Evolutionary conservation across 208 protist genomes (phyloP).

Genomic region (Blechomonas ayalai): DNA sequence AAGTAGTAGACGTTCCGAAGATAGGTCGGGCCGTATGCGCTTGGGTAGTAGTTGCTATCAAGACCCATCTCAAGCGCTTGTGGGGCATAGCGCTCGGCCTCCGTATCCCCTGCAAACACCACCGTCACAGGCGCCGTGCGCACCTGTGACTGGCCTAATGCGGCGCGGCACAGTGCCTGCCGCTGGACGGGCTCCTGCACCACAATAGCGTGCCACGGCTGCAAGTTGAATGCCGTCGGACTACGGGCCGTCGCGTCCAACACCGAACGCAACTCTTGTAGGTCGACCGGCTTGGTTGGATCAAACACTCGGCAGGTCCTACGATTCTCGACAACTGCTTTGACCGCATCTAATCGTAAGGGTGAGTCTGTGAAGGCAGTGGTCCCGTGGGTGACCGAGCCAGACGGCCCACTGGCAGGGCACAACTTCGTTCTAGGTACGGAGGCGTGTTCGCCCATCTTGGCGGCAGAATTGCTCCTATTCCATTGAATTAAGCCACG

Average conservation of each 20-base stretch:
- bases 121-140: slow-evolving; percentile 57
- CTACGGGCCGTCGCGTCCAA: slow-evolving; percentile 45
- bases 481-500: no score
- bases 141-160: slow-evolving; percentile 64
- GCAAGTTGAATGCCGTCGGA: slow-evolving; percentile 79
- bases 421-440: no score
- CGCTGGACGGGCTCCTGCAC: slow-evolving; percentile 36
- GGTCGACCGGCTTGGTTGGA: slow-evolving; percentile 19
- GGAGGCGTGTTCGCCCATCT: no score
- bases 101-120: slow-evolving; percentile 68
- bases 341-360: no score
- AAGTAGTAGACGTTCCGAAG: slow-evolving; percentile 69
- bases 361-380: no score
- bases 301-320: slow-evolving; percentile 62
- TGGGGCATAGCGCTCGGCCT: slow-evolving; percentile 53
- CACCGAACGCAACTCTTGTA: slow-evolving; percentile 26
- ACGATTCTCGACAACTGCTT: slow-evolving; percentile 23
- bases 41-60: slow-evolving; percentile 24
- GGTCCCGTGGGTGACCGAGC: no score
- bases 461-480: slow-evolving; percentile 18
- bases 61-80: slow-evolving; percentile 55
- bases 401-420: background rate
- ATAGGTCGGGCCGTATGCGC: slow-evolving; percentile 25
- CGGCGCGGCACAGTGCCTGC: slow-evolving; percentile 32
- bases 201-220: slow-evolving; percentile 82